Evolutionary conservation across 768 basidiomycete species (phyloP).

Genomic region (Lentinula sp.): DNA sequence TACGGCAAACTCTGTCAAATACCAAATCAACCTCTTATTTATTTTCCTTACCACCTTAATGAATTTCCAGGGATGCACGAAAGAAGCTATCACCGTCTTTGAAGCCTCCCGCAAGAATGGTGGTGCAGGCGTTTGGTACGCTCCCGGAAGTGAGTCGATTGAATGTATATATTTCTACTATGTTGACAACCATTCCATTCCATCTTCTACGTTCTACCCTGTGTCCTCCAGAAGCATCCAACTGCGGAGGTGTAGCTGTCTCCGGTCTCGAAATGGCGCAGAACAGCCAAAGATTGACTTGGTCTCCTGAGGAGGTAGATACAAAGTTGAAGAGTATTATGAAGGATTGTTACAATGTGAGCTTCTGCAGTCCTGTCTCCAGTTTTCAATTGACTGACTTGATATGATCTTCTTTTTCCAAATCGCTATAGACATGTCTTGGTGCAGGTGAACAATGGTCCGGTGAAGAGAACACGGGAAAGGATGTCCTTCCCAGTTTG

Average conservation of each 20-base stretch:
- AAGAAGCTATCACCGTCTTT: conserved; percentile 68
- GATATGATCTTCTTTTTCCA: too few relatives aligned
- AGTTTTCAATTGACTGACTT: background rate
- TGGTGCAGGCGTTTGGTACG: conserved; percentile 55
- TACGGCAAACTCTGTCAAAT: background rate
- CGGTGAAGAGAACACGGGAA: conserved; percentile 31
- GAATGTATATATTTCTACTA: background rate
- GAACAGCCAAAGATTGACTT: conserved; percentile 62
- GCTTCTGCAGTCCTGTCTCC: conserved; percentile 7
- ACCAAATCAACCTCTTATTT: background rate
- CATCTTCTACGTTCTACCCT: background rate
- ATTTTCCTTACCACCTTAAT: background rate
- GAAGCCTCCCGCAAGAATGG: conserved; percentile 53
- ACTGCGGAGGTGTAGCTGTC: conserved; percentile 73
- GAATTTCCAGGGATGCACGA: conserved; percentile 43
- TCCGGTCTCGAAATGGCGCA: conserved; percentile 79
- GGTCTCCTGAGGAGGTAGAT: conserved; percentile 62
- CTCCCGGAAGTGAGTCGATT: conserved; percentile 58
- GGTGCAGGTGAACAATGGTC: conserved; percentile 53
- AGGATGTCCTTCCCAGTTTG: conserved; percentile 41
- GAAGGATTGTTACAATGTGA: conserved; percentile 50
- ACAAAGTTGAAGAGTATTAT: conserved; percentile 66
- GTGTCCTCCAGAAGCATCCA: conserved; percentile 36
- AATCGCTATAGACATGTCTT: conserved; percentile 38
- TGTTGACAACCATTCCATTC: background rate